Conservation (phyloP, 208 protist genomes). For the Trypanosoma lewisi region DNA sequence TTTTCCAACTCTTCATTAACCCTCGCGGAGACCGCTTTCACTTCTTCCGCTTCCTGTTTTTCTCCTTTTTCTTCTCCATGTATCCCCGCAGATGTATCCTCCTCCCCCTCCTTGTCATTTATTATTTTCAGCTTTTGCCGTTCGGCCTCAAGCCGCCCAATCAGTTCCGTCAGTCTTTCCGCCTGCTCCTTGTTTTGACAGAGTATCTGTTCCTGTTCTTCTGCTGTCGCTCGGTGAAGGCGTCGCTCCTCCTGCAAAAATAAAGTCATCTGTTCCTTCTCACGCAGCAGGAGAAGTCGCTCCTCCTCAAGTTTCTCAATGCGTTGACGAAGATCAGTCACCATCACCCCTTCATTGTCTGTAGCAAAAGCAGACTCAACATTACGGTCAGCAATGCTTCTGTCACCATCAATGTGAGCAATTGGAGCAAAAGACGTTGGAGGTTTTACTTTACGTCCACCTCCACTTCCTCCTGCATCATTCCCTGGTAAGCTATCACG, state of each 20-base stretch:
- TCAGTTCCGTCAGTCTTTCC: background rate
- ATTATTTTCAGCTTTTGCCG: background rate
- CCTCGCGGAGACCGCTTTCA: background rate
- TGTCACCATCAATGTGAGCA: background rate
- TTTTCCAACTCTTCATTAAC: background rate
- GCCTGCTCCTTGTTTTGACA: conserved; percentile 6
- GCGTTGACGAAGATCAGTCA: conserved; percentile 6
- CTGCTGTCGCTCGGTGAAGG: conserved; percentile 2
- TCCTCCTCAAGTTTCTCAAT: conserved; percentile 6
- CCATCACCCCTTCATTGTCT: background rate
- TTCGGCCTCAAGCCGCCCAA: conserved; percentile 7
- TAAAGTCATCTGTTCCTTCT: conserved; percentile 7
- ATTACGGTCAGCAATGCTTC: background rate
- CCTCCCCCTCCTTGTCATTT: background rate
- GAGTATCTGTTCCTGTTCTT: conserved; percentile 18
- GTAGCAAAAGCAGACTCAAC: background rate
- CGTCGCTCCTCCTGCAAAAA: conserved; percentile 6
- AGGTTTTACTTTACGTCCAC: background rate
- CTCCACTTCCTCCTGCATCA: background rate
- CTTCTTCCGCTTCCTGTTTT: background rate
- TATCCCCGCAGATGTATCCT: background rate
- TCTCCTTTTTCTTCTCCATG: background rate
- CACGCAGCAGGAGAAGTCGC: background rate
- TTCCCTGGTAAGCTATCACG: conserved; percentile 2
- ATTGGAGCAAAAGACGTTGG: background rate